Evolutionary conservation across 306 rosid species (phyloP).

Genomic region (Potentilla sterilis): DNA sequence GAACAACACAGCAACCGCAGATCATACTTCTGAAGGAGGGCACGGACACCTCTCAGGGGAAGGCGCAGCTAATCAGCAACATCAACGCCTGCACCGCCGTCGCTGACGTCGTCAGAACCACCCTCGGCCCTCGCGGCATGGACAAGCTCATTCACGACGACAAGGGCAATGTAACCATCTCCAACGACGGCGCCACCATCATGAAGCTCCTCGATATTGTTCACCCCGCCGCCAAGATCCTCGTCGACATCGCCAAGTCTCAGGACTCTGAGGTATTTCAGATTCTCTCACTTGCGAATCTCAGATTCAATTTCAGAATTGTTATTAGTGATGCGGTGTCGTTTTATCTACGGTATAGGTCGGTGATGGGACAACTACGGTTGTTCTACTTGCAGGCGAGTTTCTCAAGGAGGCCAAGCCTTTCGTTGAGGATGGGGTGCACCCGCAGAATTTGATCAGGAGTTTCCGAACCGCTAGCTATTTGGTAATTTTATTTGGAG

Average conservation of each 20-base stretch:
- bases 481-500: constrained; percentile 46
- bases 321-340: neutral
- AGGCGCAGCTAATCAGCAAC: constrained; percentile 89
- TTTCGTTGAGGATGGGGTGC: constrained; percentile 93
- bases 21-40: constrained; percentile 95
- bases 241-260: constrained; percentile 91
- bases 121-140: constrained; percentile 97
- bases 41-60: constrained; percentile 95
- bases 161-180: constrained; percentile 86
- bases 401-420: constrained; percentile 96
- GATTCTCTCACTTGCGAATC: neutral
- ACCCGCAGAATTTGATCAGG: constrained; percentile 82
- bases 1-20: constrained; percentile 94
- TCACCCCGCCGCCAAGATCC: constrained; percentile 97
- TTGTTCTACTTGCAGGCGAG: constrained; percentile 93
- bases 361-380: constrained; percentile 99
- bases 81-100: constrained; percentile 94
- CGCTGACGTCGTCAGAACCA: constrained; percentile 88
- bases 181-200: constrained; percentile 97
- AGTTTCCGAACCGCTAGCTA: constrained; percentile 77
- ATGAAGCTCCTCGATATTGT: constrained; percentile 94
- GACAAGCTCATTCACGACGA: constrained; percentile 96
- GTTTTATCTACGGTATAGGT: constrained; percentile 48
- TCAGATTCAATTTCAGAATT: neutral
- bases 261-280: constrained; percentile 86